Evolutionary conservation across 306 rosid genomes (phyloP).

Genomic region (Senna tora): DNA sequence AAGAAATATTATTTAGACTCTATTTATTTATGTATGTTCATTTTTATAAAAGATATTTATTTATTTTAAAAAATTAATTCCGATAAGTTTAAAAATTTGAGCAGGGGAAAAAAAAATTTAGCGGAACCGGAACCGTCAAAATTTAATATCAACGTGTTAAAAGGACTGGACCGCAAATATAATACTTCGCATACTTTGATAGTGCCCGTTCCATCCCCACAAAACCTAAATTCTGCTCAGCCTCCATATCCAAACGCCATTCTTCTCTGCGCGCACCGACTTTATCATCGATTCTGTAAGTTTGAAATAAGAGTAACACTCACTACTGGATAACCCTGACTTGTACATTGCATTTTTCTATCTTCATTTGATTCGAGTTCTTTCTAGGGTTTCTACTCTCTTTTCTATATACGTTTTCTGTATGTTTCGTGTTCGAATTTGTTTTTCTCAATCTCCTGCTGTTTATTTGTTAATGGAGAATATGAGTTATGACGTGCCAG

Average conservation of each 20-base stretch:
- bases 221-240: slow-evolving; percentile 39
- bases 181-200: too few relatives aligned
- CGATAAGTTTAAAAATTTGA: too few relatives aligned
- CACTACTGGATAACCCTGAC: slow-evolving; percentile 1
- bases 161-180: not conserved
- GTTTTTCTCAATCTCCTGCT: not conserved
- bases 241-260: slow-evolving; percentile 17
- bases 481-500: not conserved
- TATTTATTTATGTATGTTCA: too few relatives aligned
- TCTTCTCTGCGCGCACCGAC: not conserved
- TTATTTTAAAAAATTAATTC: too few relatives aligned
- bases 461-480: not conserved
- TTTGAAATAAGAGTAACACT: not conserved
- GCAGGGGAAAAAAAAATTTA: too few relatives aligned
- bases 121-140: too few relatives aligned
- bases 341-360: not conserved
- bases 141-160: not conserved
- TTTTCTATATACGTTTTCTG: not conserved
- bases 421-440: not conserved
- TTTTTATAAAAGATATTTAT: too few relatives aligned
- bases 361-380: not conserved
- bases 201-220: not conserved
- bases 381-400: slow-evolving; percentile 25
- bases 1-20: too few relatives aligned
- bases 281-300: slow-evolving; percentile 24